Conservation (phyloP, 2,329 filamentous ascomycete genomes). For the Botrytis elliptica region DNA sequence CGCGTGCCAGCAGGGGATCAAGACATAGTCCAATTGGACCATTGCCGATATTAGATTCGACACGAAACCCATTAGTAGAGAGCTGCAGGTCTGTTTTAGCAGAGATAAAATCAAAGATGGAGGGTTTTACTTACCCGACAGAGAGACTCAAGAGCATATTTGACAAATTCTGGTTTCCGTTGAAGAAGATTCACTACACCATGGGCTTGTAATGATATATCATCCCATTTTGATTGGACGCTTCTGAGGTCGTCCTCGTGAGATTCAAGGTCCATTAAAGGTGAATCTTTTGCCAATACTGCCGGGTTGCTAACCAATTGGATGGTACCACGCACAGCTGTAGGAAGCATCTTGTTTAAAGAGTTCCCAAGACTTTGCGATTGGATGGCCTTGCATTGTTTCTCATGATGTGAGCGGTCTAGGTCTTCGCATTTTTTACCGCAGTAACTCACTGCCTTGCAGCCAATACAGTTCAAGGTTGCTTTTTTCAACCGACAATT, state of each 20-base stretch:
- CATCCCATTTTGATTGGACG: slow-evolving; percentile 39
- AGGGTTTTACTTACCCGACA: slow-evolving; percentile 49
- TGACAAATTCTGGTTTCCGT: slow-evolving; percentile 33
- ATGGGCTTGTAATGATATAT: slow-evolving; percentile 50
- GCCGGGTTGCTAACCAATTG: slow-evolving; percentile 44
- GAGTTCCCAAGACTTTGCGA: neutral
- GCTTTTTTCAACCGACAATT: neutral
- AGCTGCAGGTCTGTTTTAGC: slow-evolving; percentile 44
- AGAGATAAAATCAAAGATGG: neutral
- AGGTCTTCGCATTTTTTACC: slow-evolving; percentile 50
- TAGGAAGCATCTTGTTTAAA: slow-evolving; percentile 42
- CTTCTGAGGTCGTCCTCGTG: slow-evolving; percentile 46
- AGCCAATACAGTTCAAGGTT: slow-evolving; percentile 50
- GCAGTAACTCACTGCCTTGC: slow-evolving; percentile 56
- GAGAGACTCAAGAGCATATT: slow-evolving; percentile 47
- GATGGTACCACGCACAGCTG: slow-evolving; percentile 54
- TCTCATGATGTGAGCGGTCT: neutral
- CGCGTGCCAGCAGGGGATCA: slow-evolving; percentile 50
- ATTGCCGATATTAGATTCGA: slow-evolving; percentile 51
- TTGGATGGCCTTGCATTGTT: neutral
- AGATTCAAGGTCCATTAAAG: slow-evolving; percentile 45
- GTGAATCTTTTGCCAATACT: slow-evolving; percentile 24
- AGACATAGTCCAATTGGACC: slow-evolving; percentile 56
- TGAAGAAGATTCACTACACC: slow-evolving; percentile 47
- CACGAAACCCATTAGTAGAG: slow-evolving; percentile 61